Base-by-base conservation (phyloP, 768 basidiomycete genomes). In the Russula griseocarnosa region DNA sequence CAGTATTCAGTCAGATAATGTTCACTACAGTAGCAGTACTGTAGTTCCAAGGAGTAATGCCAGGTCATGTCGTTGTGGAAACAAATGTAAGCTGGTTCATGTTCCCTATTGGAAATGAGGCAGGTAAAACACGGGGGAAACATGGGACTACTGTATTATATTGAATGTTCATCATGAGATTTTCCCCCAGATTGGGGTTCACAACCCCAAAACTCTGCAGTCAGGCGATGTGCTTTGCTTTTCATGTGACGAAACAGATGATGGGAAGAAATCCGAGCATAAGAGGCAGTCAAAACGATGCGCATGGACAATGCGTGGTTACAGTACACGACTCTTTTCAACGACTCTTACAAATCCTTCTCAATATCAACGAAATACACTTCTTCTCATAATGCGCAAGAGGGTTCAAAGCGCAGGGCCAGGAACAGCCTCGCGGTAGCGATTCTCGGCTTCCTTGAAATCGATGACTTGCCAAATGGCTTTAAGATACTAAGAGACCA, bases 401-500 rank as follows among this genome's bases (percentile, higher is more conserved):
- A 32, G 14, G 5, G n/a, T 40, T 74, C 68, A 81, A 69, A 81
- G 72, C 74, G 74, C 81, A 63, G 73, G 69, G 34, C 70, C 71
- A 53, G 66, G 58, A 28, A 69, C 8, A 22, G 73, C 85, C 65
- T 85, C 84, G 11, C 69, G 67, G 73, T 77, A 84, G 68, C 90
- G 83, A 72, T 75, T 79, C 77, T 90, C 87, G 58, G 87, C 90
- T 76, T 93, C 90, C 47, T 90, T 81, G 71, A 82, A 86, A 77
- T 86, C 82, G 76, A 86, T 79, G 64, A 86, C 80, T 69, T 82
- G 79, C 88, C 88, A 90, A 71, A 90, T 88, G 53, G 87, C 88
- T 61, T 82, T 82, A 71, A 90, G 81, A 74, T 90, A 90, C 88
- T 88, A 57, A 7, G 28, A 18, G 20, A 34, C 53, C 50, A 67